phyloP scores from a whole-genome alignment of 176 grass and related monocot genomes.

The Hsuehochloa calcarea region DNA sequence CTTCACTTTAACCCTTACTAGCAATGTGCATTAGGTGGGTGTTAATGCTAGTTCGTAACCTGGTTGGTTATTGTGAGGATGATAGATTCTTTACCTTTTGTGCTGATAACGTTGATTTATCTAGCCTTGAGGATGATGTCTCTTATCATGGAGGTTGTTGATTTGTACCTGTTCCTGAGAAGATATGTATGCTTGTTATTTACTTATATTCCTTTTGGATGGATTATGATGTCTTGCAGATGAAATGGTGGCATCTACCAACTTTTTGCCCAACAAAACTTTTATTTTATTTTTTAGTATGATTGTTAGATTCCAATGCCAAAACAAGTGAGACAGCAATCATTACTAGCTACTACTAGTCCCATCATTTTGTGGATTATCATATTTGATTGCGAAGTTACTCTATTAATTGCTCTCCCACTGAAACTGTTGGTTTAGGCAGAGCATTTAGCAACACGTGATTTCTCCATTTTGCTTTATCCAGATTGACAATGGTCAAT shows the following conservation, averaged over 20 bases:
- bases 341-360: conserved; percentile 22
- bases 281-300: not conserved
- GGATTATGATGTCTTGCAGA: conserved; percentile 31
- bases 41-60: not conserved
- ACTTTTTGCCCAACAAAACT: conserved; percentile 29
- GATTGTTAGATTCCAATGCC: conserved; percentile 40
- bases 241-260: conserved; percentile 36
- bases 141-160: conserved; percentile 34
- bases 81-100: conserved; percentile 22
- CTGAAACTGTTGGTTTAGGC: not conserved
- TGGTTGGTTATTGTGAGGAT: not conserved
- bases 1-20: not conserved
- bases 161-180: conserved; percentile 30
- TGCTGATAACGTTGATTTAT: not conserved
- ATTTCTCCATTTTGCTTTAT: not conserved
- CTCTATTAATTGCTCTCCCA: not conserved
- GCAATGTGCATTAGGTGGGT: not conserved
- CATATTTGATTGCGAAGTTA: not conserved
- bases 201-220: conserved; percentile 31
- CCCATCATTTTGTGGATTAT: conserved; percentile 25
- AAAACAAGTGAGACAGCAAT: conserved; percentile 41
- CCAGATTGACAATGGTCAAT: not conserved
- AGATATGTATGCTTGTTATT: conserved; percentile 25
- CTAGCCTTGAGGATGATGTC: not conserved
- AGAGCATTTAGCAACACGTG: not conserved